Evolutionary conservation across 192 early-diverging fungal genomes (phyloP).

Genomic region (Haplosporangium gracile): DNA sequence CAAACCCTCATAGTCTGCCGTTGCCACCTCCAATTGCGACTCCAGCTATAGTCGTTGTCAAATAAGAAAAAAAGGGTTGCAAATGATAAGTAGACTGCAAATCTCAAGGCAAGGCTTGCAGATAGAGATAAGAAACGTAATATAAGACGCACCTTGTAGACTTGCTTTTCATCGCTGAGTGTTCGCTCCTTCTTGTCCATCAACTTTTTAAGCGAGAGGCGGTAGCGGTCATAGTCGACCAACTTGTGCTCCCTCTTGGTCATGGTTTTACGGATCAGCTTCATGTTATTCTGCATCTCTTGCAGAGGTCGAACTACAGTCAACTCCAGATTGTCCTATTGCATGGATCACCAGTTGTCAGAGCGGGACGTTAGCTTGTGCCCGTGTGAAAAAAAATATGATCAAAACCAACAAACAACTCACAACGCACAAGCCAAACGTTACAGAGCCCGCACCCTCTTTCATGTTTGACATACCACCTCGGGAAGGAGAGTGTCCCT

Average conservation of each 20-base stretch:
- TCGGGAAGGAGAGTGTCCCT: conserved; percentile 55
- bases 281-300: conserved; percentile 83
- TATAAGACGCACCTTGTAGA: conserved; percentile 64
- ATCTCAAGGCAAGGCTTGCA: not conserved
- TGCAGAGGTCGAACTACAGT: conserved; percentile 81
- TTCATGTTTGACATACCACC: conserved; percentile 32
- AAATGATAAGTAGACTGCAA: not conserved
- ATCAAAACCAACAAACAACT: not conserved
- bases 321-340: conserved; percentile 77
- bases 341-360: not conserved
- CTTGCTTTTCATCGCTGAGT: conserved; percentile 73
- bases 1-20: conserved; percentile 85
- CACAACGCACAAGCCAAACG: not conserved
- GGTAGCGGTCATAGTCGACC: conserved; percentile 92
- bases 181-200: conserved; percentile 73
- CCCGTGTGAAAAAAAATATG: not conserved
- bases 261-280: conserved; percentile 85
- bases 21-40: conserved; percentile 81
- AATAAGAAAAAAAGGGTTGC: no score
- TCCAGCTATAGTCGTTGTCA: conserved; percentile 60
- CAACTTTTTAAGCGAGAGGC: conserved; percentile 79
- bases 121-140: not conserved
- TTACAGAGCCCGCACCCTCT: not conserved
- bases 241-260: conserved; percentile 93
- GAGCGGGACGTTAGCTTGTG: not conserved